Conservation (phyloP, 2,329 filamentous ascomycete species). For the Helotiales sp. region DNA sequence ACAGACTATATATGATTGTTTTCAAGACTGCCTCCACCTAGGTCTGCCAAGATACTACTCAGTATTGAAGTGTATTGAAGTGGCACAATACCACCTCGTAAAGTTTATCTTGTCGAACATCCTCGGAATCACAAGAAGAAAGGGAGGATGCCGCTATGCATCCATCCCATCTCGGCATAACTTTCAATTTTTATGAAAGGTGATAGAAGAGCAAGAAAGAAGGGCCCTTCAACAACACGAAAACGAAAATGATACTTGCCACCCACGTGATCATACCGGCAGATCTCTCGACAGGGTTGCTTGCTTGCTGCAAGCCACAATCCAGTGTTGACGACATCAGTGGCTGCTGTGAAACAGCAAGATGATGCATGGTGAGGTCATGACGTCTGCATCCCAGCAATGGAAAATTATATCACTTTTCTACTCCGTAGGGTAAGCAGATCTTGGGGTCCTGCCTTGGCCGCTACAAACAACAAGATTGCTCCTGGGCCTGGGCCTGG, state of each 20-base stretch:
- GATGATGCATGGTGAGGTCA: constrained; percentile 18
- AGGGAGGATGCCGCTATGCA: no score
- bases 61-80: no score
- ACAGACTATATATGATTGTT: no score
- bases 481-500: no score
- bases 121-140: no score
- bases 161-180: not conserved
- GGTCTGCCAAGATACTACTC: no score
- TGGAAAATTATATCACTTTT: not conserved
- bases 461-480: not conserved
- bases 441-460: not conserved
- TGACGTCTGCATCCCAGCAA: not conserved
- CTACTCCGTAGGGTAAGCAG: not conserved
- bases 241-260: not conserved
- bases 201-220: no score
- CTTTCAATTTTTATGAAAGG: not conserved
- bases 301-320: constrained; percentile 11
- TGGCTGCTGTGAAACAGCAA: constrained; percentile 12
- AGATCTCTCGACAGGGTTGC: constrained; percentile 11
- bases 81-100: no score
- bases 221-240: not conserved
- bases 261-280: not conserved
- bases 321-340: constrained; percentile 18
- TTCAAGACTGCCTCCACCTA: no score
- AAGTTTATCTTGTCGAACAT: no score